Evolutionary conservation across 257 asterid genomes (phyloP).

Genomic region (Przewalskia tangutica): DNA sequence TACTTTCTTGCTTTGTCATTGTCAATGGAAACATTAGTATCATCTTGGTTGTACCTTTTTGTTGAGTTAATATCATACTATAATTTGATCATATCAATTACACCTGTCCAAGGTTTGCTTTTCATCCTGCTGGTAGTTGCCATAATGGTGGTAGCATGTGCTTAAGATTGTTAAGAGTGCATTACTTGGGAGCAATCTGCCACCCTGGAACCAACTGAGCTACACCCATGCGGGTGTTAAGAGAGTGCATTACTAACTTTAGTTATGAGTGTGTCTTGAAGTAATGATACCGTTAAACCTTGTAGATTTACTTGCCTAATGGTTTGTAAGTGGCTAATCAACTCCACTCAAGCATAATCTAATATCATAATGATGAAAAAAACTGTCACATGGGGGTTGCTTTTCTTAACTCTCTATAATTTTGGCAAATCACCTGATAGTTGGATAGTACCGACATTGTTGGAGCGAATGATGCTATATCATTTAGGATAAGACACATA

Average conservation of each 20-base stretch:
- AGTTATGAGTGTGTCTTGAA: background rate
- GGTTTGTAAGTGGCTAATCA: background rate
- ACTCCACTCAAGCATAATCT: background rate
- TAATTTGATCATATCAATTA: background rate
- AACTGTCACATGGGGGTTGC: background rate
- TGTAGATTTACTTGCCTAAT: background rate
- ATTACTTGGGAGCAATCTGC: no score
- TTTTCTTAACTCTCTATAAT: background rate
- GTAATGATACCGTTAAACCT: background rate
- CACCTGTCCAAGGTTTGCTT: background rate
- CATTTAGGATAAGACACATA: background rate
- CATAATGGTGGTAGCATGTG: constrained; percentile 3
- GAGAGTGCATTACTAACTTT: background rate
- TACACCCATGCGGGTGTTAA: no score
- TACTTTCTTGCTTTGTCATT: constrained; percentile 27
- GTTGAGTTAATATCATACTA: constrained; percentile 3
- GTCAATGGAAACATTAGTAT: constrained; percentile 37
- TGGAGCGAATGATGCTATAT: background rate
- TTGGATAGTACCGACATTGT: background rate
- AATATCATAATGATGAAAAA: background rate
- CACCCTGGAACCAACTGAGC: no score
- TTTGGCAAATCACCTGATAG: background rate
- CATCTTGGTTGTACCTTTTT: constrained; percentile 20
- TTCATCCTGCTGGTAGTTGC: background rate
- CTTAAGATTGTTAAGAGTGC: background rate